These are phyloP conservation scores for Sarocladium strictum DNA, from an alignment of 2,329 filamentous ascomycete species.

Conservation along the genomic window DNA sequence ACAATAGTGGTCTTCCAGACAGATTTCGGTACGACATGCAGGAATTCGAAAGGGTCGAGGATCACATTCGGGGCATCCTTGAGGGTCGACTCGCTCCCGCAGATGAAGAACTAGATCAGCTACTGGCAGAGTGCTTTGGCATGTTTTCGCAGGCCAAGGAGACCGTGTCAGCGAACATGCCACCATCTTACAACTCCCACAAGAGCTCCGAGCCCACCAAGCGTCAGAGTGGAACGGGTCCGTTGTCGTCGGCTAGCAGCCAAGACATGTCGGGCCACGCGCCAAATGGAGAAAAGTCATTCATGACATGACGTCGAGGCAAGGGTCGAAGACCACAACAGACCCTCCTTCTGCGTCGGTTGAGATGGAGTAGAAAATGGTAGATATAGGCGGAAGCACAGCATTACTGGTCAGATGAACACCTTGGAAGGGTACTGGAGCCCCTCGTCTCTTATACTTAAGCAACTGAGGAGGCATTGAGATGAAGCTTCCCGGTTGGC, in stretches of 20 bases:
- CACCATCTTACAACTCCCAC: conserved; percentile 30
- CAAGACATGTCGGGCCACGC: not conserved
- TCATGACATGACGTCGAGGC: conserved; percentile 3
- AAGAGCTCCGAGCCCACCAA: not conserved
- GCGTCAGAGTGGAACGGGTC: not conserved
- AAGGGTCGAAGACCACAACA: not conserved
- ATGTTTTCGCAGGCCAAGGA: conserved; percentile 39
- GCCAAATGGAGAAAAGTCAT: conserved; percentile 5
- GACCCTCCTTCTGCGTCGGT: not conserved
- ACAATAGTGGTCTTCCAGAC: conserved; percentile 49
- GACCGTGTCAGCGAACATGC: conserved; percentile 41
- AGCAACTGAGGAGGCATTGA: no score
- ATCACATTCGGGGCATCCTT: conserved; percentile 43
- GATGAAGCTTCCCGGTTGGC: no score
- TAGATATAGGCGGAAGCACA: not conserved
- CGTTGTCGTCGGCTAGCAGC: not conserved
- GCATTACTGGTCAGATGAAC: not conserved
- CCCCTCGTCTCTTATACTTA: no score
- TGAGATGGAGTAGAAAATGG: not conserved
- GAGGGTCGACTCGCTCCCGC: conserved; percentile 40
- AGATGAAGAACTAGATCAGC: conserved; percentile 37
- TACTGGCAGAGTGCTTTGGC: conserved; percentile 41
- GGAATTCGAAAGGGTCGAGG: conserved; percentile 44
- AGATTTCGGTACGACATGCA: conserved; percentile 43
- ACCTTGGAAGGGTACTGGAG: no score